Percentiles rank a stretch among this genome's conserved stretches.
phyloP scores from a whole-genome alignment of 805 yeast genomes.

The Pichia kluyveri region DNA sequence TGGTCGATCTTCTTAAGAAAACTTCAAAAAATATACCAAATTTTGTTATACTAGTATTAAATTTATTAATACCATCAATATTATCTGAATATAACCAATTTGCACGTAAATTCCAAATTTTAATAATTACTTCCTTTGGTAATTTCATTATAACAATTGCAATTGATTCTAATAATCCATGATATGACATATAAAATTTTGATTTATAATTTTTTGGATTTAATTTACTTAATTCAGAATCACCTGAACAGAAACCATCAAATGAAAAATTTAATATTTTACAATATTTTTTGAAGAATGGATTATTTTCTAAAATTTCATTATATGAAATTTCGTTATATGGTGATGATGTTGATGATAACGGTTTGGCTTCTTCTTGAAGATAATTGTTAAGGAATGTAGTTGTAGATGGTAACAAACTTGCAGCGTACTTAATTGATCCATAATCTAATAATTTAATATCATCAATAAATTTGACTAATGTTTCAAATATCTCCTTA shows the following conservation, averaged over 20 bases:
- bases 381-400: neutral
- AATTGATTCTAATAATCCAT: conserved; percentile 4
- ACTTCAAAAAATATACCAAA: conserved; percentile 11
- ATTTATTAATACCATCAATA: conserved; percentile 8
- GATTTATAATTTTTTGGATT: conserved; percentile 11
- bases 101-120: neutral
- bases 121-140: neutral
- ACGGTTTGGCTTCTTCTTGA: neutral
- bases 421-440: neutral
- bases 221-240: conserved; percentile 2
- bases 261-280: conserved; percentile 4
- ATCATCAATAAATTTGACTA: conserved; percentile 1
- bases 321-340: no score
- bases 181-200: conserved; percentile 6
- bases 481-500: neutral
- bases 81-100: conserved; percentile 4
- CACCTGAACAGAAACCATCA: conserved; percentile 7
- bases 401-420: neutral
- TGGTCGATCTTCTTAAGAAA: conserved; percentile 5
- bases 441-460: conserved; percentile 1
- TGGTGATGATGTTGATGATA: neutral
- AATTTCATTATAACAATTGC: conserved; percentile 3
- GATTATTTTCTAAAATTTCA: no score
- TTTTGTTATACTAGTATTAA: conserved; percentile 4
- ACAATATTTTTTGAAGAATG: neutral